Evolutionary conservation across 305 asterid species (phyloP), one percentile per base, ranked within the genome.

Genomic region (Ajuga reptans): DNA sequence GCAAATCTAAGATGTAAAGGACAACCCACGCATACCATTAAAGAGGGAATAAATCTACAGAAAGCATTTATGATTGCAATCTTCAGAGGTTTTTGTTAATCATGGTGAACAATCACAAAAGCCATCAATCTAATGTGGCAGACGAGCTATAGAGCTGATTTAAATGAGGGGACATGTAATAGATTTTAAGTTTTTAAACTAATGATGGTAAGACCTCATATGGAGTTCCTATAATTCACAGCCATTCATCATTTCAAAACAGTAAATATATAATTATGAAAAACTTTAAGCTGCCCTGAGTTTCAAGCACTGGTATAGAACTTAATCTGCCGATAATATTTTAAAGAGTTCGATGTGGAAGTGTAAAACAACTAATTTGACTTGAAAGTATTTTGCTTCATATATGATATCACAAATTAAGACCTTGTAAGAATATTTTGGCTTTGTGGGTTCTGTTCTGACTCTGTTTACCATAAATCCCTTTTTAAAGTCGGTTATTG

Each of bases 1-100:
- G 65, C 57, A 77, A 72, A 79, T 75, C 45, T 50, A 75, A 71
- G 81, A 80, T 69, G 75, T 31, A 60, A 78, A 55, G 50, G 60
- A 70, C 64, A 69, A 46, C 47, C 53, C 43, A 34, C 18, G 11
- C 11, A 71, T 55, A 39, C 43, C 43, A 51, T 75, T 18, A 73
- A 60, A 57, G 64, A 36, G 58, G 33, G 18, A 43, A 70, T 51
- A 54, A 33, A 29, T 42, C 55, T 45, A 75, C 59, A 50, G 5
- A 27, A 51, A 62, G 46, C 47, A 64, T 55, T 60, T 49, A 18
- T 0, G 60, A 64, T 34, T 27, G 69, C 51, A 68, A 5, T 56
- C 64, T 21, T 67, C 42, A 34, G 18, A 51, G 60, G 45, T 12
- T 68, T 60, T 56, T 49, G 60, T 61, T 29, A 36, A 43, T 46